These are phyloP conservation scores for Cardamine resedifolia DNA, from an alignment of 345 rosid species.

Conservation along the genomic window DNA sequence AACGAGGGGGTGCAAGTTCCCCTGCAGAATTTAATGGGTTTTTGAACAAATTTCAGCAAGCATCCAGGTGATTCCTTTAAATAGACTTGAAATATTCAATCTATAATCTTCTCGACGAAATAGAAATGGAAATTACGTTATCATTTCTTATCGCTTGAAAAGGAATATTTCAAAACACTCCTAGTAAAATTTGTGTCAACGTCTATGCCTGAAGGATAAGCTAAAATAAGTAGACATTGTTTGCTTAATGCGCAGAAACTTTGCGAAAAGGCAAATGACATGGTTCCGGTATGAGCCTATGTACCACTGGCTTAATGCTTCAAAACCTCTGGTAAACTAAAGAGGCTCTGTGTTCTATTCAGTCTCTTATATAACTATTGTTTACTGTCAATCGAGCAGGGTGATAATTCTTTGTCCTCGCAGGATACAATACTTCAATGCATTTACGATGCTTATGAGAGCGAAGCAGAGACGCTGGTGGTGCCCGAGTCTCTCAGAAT, in stretches of 20 bases:
- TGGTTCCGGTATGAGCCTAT: slow-evolving; percentile 85
- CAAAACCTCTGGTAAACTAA: slow-evolving; percentile 62
- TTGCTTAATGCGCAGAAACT: slow-evolving; percentile 56
- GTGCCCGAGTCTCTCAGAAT: slow-evolving; percentile 65
- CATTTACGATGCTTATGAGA: slow-evolving; percentile 58
- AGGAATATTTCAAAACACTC: background rate
- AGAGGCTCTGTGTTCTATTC: background rate
- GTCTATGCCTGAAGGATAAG: background rate
- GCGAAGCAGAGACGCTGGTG: slow-evolving; percentile 43
- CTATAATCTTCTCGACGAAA: background rate
- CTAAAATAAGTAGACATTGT: slow-evolving; percentile 19
- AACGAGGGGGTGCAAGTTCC: slow-evolving; percentile 60
- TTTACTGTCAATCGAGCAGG: background rate
- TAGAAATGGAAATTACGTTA: background rate
- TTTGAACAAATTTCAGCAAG: slow-evolving; percentile 79
- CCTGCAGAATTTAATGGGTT: slow-evolving; percentile 61
- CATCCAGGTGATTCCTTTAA: slow-evolving; percentile 62
- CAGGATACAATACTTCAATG: slow-evolving; percentile 75
- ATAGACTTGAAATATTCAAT: background rate
- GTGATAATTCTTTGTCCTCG: slow-evolving; percentile 1
- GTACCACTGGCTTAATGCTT: slow-evolving; percentile 93
- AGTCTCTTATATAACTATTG: background rate
- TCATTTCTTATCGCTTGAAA: background rate
- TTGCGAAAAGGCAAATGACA: slow-evolving; percentile 92
- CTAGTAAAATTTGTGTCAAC: background rate